Percentiles rank a stretch among this genome's conserved stretches.
Evolutionary conservation across 345 rosid genomes (phyloP).

Genomic region (Isatis tinctoria): DNA sequence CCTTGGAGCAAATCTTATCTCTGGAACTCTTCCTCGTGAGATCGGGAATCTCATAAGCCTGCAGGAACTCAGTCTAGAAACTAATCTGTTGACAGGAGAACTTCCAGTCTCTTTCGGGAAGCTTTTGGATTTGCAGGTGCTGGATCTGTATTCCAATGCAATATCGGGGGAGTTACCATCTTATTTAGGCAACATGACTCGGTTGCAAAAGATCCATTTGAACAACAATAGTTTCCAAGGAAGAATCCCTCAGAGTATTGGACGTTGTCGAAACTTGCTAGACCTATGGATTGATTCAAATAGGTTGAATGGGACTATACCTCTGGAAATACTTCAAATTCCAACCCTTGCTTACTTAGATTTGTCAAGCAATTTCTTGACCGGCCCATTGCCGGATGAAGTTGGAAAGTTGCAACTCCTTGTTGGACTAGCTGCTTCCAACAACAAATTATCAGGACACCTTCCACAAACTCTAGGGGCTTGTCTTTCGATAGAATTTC

Average conservation of each 20-base stretch:
- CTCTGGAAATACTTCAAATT: slow-evolving; percentile 13
- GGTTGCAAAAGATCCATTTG: slow-evolving; percentile 25
- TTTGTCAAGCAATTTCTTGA: slow-evolving; percentile 24
- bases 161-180: slow-evolving; percentile 40
- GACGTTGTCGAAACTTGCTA: slow-evolving; percentile 25
- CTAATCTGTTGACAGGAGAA: slow-evolving; percentile 16
- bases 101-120: slow-evolving; percentile 25
- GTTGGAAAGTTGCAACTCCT: slow-evolving; percentile 27
- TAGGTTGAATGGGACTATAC: slow-evolving; percentile 24
- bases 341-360: slow-evolving; percentile 15
- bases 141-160: slow-evolving; percentile 21
- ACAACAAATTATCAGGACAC: slow-evolving; percentile 24
- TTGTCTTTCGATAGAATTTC: slow-evolving; percentile 26
- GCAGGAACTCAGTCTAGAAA: slow-evolving; percentile 15
- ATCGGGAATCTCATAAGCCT: slow-evolving; percentile 21
- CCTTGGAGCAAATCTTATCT: slow-evolving; percentile 23
- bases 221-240: slow-evolving; percentile 33
- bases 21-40: slow-evolving; percentile 20
- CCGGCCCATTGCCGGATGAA: slow-evolving; percentile 12
- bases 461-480: slow-evolving; percentile 15
- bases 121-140: slow-evolving; percentile 2
- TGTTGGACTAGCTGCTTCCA: background rate
- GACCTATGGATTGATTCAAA: slow-evolving; percentile 29
- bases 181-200: slow-evolving; percentile 40
- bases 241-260: slow-evolving; percentile 38